phyloP scores from a whole-genome alignment of 2,329 filamentous ascomycete genomes.

The Cercospora sp. region DNA sequence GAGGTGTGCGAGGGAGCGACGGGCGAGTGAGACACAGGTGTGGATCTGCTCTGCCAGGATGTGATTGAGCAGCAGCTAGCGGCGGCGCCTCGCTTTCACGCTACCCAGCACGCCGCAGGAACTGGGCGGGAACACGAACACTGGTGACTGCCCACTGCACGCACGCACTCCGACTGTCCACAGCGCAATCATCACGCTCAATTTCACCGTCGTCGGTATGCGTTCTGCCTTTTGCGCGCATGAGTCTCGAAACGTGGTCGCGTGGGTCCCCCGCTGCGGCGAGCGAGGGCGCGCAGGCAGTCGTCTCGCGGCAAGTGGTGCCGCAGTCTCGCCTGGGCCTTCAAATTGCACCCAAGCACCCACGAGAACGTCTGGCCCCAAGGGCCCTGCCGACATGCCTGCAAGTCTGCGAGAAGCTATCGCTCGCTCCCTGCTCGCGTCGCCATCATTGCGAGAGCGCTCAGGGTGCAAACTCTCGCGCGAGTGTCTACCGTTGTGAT shows the following conservation, averaged over 20 bases:
- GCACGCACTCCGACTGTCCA: too few relatives aligned
- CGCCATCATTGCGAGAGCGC: too few relatives aligned
- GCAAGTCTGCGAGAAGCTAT: neutral
- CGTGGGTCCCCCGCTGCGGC: neutral
- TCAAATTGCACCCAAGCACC: neutral
- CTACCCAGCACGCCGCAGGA: neutral
- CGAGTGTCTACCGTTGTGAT: too few relatives aligned
- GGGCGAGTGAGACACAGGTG: neutral
- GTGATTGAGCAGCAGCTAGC: neutral
- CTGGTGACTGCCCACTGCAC: too few relatives aligned
- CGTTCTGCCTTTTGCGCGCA: neutral
- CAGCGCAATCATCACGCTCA: too few relatives aligned
- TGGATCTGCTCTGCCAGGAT: neutral
- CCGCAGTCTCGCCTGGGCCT: slow-evolving; percentile 1
- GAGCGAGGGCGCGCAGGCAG: neutral
- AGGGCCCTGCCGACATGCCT: neutral
- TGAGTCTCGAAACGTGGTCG: neutral
- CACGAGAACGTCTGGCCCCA: neutral
- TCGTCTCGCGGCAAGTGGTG: neutral
- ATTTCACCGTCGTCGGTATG: too few relatives aligned
- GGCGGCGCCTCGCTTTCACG: neutral
- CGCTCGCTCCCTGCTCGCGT: too few relatives aligned
- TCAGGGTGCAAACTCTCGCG: too few relatives aligned
- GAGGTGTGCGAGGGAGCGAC: neutral
- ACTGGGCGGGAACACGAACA: neutral